Conservation (phyloP, 768 basidiomycete species). For the Collybia sp. region DNA sequence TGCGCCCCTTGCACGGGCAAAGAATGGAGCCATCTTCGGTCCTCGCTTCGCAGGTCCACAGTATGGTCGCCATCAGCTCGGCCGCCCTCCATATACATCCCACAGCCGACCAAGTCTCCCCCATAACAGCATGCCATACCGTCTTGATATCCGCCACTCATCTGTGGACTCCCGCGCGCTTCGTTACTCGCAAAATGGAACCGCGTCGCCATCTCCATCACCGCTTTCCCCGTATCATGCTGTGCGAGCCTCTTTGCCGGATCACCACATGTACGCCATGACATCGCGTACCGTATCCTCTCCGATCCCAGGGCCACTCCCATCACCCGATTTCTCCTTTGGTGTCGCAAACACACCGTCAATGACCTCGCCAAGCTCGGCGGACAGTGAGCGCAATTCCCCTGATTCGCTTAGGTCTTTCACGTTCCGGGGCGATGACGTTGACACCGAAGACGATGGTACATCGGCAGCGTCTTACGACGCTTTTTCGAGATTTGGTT, state of each 20-base stretch:
- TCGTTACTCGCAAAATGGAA: conserved; percentile 27
- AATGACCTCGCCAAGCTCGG: conserved; percentile 43
- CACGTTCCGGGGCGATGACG: conserved; percentile 41
- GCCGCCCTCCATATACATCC: conserved; percentile 25
- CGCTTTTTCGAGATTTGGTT: conserved; percentile 53
- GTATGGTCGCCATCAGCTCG: conserved; percentile 24
- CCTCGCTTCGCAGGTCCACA: conserved; percentile 29
- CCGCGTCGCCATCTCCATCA: conserved; percentile 37
- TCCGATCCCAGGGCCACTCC: conserved; percentile 53
- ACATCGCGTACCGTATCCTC: conserved; percentile 39
- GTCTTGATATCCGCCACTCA: conserved; percentile 33
- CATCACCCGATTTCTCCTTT: conserved; percentile 59
- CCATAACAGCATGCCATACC: conserved; percentile 25
- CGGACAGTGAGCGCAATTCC: conserved; percentile 49
- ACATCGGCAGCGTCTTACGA: conserved; percentile 39
- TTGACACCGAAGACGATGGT: conserved; percentile 45
- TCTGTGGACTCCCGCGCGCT: conserved; percentile 36
- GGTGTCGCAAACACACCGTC: conserved; percentile 52
- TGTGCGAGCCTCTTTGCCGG: conserved; percentile 42
- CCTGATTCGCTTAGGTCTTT: conserved; percentile 47
- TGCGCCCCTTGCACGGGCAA: conserved; percentile 45
- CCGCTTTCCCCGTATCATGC: conserved; percentile 37
- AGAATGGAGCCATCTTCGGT: conserved; percentile 42
- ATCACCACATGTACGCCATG: conserved; percentile 44
- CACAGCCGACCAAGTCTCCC: conserved; percentile 14